Evolutionary conservation across 2,329 filamentous ascomycete genomes (phyloP).

Genomic region (Xenoacremonium recifei): DNA sequence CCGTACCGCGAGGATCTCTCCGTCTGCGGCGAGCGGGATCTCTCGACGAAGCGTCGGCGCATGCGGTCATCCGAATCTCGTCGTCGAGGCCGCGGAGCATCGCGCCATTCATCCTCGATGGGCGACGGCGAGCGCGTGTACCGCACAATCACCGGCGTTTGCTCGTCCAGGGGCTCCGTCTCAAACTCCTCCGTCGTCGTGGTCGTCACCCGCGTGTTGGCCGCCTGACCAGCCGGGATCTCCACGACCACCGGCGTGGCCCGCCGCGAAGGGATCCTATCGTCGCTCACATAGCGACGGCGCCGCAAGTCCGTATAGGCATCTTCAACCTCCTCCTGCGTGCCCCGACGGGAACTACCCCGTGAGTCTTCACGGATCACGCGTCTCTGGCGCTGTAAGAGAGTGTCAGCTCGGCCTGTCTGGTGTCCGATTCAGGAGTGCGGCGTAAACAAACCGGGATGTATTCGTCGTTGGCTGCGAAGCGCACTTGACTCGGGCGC

Average conservation of each 20-base stretch:
- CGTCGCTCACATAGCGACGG: conserved; percentile 6
- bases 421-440: no score
- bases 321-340: conserved; percentile 9
- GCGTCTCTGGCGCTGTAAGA: conserved; percentile 8
- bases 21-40: background rate
- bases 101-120: conserved; percentile 12
- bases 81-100: no score
- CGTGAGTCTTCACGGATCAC: conserved; percentile 7
- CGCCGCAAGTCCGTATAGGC: conserved; percentile 1
- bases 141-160: conserved; percentile 1
- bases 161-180: no score
- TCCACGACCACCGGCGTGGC: background rate
- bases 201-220: background rate
- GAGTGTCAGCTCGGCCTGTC: conserved; percentile 8
- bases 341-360: conserved; percentile 7
- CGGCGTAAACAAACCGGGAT: conserved; percentile 14
- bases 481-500: conserved; percentile 19
- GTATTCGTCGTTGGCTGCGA: conserved; percentile 16
- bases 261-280: background rate
- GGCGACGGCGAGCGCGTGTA: conserved; percentile 16
- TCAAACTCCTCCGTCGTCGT: no score
- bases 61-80: no score
- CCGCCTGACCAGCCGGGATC: background rate
- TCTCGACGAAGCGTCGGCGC: no score
- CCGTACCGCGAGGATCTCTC: conserved; percentile 1